Evolutionary conservation across 2,329 filamentous ascomycete species (phyloP), one percentile per base, ranked within the genome.

Genomic region (Botrytis cinerea): DNA sequence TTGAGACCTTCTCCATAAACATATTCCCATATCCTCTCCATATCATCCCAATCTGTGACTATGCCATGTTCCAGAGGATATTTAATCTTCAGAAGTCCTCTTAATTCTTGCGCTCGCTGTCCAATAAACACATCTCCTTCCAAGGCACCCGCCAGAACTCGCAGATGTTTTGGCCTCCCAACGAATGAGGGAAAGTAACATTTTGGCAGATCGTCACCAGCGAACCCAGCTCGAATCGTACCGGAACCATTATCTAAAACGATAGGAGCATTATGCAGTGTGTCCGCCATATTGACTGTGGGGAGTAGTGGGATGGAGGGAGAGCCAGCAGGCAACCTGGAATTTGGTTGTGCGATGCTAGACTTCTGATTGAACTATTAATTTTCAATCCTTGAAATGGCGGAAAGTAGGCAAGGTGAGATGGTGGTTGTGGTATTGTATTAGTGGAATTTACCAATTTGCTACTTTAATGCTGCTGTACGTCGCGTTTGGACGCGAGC

Each of bases 21-120:
- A 81, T 97, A 96, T 80, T 97, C 93, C 96, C 96, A 99, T 84
- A 99, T 99, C 85, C 94, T 91, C 86, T 99, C 96, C 96, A 99
- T 99, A 81, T 99, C 96, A 82, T 98, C 96, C 96, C 96, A 99
- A 83, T 99, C 94, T 78, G 96, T 99, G 76, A 99, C 96, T 80
- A 99, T 97, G 79, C 96, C 96, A 82, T 99, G 96, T 85, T 98
- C 96, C 72, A 99, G 86, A 62, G 96, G 96, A 82, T 98, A 98
- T 77, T 91, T 89, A 79, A 99, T 98, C 88, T 98, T 99, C 79
- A 99, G 87, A 75, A 99, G 86, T 4, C 96, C 96, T 80, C 95
- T 90, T 80, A 97, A 87, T 81, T 98, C 95, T 79, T 95, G 95
- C 28, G 89, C 89, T 82, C 94, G 92, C 79, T 95, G 92, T 70